phyloP scores from a whole-genome alignment of 2,329 filamentous ascomycete species.

The Cladobotryum mycophilum region DNA sequence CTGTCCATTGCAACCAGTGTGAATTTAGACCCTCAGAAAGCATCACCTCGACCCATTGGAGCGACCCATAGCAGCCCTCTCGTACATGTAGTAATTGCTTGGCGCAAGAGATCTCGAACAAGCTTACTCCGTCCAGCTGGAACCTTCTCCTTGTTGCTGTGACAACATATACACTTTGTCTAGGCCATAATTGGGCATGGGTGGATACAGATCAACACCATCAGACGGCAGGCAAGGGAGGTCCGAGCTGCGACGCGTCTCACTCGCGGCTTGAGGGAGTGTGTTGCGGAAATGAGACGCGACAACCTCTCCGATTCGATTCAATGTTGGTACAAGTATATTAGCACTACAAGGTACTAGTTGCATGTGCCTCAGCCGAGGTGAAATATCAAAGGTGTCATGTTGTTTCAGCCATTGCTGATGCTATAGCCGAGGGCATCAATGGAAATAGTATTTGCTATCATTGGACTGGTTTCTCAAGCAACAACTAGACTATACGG shows the following conservation, averaged over 20 bases:
- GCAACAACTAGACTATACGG: no score
- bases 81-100: background rate
- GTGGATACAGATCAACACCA: background rate
- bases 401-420: conserved; percentile 9
- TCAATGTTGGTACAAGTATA: background rate
- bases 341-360: no score
- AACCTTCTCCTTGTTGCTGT: conserved; percentile 17
- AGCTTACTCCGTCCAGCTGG: background rate
- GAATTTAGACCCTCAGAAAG: background rate
- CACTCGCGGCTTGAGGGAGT: conserved; percentile 1
- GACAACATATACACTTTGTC: conserved; percentile 14
- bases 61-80: background rate
- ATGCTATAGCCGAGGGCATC: background rate
- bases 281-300: background rate
- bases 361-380: conserved; percentile 8
- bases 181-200: background rate
- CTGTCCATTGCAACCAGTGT: no score
- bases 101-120: background rate
- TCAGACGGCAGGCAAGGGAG: background rate
- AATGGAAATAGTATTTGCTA: no score
- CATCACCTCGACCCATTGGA: background rate
- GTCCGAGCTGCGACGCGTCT: conserved; percentile 10
- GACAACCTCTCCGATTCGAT: background rate
- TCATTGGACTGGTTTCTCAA: no score
- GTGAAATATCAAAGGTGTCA: background rate